phyloP scores from a whole-genome alignment of 2,329 filamentous ascomycete genomes.

The Fusarium camptoceras region DNA sequence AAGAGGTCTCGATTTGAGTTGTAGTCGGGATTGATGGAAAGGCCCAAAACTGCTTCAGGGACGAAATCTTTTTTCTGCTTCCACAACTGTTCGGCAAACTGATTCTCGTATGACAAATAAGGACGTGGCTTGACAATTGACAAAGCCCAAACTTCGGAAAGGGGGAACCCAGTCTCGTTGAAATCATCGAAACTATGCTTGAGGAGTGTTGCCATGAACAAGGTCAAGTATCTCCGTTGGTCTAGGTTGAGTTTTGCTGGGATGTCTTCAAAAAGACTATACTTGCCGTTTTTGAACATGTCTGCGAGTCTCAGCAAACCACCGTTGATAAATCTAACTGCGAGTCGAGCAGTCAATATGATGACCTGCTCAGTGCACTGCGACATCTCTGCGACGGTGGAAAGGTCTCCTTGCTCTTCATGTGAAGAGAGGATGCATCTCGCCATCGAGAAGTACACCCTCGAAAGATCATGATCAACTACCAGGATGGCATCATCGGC shows the following conservation, averaged over 20 bases:
- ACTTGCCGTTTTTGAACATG: conserved; percentile 61
- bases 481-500: conserved; percentile 61
- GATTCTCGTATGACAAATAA: conserved; percentile 61
- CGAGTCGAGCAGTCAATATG: conserved; percentile 59
- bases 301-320: conserved; percentile 58
- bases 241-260: conserved; percentile 55
- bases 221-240: conserved; percentile 59
- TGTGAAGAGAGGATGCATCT: conserved; percentile 52
- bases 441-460: conserved; percentile 61
- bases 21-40: conserved; percentile 59
- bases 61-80: conserved; percentile 58
- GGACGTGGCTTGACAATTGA: conserved; percentile 63
- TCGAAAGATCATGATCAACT: conserved; percentile 62
- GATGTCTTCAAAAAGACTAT: conserved; percentile 61
- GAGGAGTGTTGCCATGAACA: conserved; percentile 65
- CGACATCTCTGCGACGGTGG: conserved; percentile 37
- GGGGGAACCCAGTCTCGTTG: conserved; percentile 57
- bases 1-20: conserved; percentile 62
- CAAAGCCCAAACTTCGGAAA: conserved; percentile 65
- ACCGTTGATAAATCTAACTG: conserved; percentile 58
- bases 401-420: conserved; percentile 17
- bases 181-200: conserved; percentile 61
- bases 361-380: conserved; percentile 60
- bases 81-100: conserved; percentile 61
- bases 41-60: conserved; percentile 53